These are phyloP conservation scores for Taphrina flavorubra DNA, from an alignment of 1,139 yeast species.

Conservation along the genomic window DNA sequence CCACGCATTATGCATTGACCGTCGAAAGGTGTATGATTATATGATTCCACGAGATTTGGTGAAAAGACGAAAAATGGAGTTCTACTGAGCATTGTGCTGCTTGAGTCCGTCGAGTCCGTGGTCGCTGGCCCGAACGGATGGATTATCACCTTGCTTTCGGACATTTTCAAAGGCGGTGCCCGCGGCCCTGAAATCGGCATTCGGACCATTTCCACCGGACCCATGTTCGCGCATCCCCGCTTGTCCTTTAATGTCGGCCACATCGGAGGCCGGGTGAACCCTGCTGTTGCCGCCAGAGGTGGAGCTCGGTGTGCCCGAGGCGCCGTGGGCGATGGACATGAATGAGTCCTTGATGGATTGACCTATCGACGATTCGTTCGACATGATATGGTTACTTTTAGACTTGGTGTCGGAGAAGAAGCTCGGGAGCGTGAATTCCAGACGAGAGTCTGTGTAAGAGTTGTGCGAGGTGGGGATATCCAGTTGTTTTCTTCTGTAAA, in stretches of 20 bases:
- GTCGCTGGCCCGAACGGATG: conserved; percentile 3
- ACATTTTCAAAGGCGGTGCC: conserved; percentile 23
- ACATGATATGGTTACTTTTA: background rate
- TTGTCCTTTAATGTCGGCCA: background rate
- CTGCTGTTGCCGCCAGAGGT: conserved; percentile 1
- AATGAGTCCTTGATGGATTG: conserved; percentile 28
- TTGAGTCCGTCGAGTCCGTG: conserved; percentile 19
- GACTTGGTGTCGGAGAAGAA: background rate
- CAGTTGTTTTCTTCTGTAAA: background rate
- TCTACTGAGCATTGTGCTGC: conserved; percentile 20
- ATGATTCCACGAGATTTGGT: background rate
- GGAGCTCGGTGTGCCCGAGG: background rate
- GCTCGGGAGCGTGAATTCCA: background rate
- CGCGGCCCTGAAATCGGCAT: conserved; percentile 20
- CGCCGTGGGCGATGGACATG: conserved; percentile 31
- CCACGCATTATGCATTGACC: no score
- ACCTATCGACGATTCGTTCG: conserved; percentile 5
- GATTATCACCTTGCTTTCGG: conserved; percentile 11
- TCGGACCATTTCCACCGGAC: conserved; percentile 26
- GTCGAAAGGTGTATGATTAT: no score
- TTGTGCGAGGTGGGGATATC: conserved; percentile 4
- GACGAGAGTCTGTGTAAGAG: background rate
- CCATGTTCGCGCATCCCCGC: conserved; percentile 20
- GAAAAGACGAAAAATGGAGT: background rate
- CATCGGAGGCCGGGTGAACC: conserved; percentile 14